These are phyloP conservation scores for Saprolegnia diclina DNA, from an alignment of 352 stramenopile species.

Conservation along the genomic window DNA sequence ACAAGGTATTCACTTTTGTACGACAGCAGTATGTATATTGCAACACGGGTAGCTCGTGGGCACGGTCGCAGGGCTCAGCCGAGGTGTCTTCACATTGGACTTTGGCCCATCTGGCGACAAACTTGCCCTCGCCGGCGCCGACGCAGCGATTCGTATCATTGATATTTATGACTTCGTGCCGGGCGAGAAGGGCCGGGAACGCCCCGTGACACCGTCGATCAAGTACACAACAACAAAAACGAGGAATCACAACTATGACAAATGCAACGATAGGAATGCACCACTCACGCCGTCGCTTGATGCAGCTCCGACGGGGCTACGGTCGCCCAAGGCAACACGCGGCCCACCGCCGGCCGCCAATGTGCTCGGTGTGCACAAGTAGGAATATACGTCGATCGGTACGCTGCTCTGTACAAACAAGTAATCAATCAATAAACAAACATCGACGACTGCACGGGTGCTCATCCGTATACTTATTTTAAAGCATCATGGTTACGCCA, in stretches of 20 bases:
- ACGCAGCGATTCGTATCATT: constrained; percentile 85
- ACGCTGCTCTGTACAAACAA: neutral
- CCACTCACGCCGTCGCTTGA: constrained; percentile 9
- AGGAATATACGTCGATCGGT: neutral
- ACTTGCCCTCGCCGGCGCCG: constrained; percentile 77
- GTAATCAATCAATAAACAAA: too few relatives aligned
- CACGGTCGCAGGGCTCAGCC: constrained; percentile 73
- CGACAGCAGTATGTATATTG: neutral
- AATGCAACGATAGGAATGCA: constrained; percentile 10
- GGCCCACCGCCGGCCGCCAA: neutral
- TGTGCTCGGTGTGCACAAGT: constrained; percentile 16
- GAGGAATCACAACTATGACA: too few relatives aligned
- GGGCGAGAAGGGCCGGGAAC: constrained; percentile 61
- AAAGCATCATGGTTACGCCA: too few relatives aligned
- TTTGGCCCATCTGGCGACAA: constrained; percentile 71
- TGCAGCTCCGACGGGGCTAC: constrained; percentile 8
- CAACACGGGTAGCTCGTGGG: constrained; percentile 46
- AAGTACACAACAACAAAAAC: constrained; percentile 30
- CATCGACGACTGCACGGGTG: too few relatives aligned
- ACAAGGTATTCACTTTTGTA: constrained; percentile 34
- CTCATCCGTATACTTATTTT: too few relatives aligned
- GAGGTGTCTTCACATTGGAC: constrained; percentile 81
- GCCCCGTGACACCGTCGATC: constrained; percentile 65
- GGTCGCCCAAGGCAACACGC: neutral
- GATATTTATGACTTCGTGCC: constrained; percentile 77